Evolutionary conservation across 1,139 yeast genomes (phyloP), one percentile per base, ranked within the genome.

Genomic region (Yamadazyma songkhlaensis): DNA sequence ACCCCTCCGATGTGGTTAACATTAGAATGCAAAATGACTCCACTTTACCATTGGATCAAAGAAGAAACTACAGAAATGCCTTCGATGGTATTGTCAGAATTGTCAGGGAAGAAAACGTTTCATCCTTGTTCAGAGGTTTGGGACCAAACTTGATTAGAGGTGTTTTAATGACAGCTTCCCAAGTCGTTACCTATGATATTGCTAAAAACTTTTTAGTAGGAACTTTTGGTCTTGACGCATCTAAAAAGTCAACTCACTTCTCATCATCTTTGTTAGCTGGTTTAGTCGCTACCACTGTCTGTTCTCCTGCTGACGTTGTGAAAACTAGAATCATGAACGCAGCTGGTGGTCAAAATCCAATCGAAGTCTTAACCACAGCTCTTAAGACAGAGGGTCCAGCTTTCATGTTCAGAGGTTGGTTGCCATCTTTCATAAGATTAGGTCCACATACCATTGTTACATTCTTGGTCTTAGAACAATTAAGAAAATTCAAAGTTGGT

Each of bases 21-120:
- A 84, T 88, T 44, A 76, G 96, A 59, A 88, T 88, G 96, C 96
- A 88, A 60, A 88, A 87, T 58, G 96, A 88, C 54, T 77, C 84
- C 6, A 64, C 89, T 0, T 68, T 85, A 43, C 86, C 92, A 3
- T 40, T 62, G 4, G 81, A 70, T 3, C 73, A 79, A 49, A 74
- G 90, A 57, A 74, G 96, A 55, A 80, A 84, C 55, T 88, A 88
- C 56, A 72, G 74, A 42, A 82, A 88, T 60, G 95, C 94, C 0
- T 53, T 87, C 33, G 90, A 87, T 55, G 96, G 96, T 6, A 61
- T 87, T 27, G 53, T 60, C 39, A 71, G 82, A 46, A 79, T 88
- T 37, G 50, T 65, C n/a, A 66, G 59, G 32, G 78, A 79, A 31
- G 96, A 88, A 57, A 82, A 84, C 10, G 50, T 72, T 2, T 40